A percentile compares a stretch with the other conserved stretches of the same genome.
phyloP scores from a whole-genome alignment of 2,329 filamentous ascomycete genomes.

The Pseudogymnoascus sp. region DNA sequence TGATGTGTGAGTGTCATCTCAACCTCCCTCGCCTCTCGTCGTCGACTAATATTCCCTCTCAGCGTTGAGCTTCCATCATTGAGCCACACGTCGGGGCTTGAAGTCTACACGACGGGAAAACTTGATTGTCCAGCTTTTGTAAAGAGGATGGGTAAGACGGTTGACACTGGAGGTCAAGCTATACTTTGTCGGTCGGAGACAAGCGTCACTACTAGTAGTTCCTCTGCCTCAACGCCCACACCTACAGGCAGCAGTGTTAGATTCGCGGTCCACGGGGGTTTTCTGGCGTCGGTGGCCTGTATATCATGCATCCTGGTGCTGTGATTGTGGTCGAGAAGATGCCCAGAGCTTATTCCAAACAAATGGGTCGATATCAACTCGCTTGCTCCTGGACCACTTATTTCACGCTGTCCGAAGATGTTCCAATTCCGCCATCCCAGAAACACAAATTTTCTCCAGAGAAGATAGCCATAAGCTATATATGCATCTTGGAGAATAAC shows the following conservation, averaged over 20 bases:
- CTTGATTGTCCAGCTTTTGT: not conserved
- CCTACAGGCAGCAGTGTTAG: not conserved
- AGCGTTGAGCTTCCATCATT: not conserved
- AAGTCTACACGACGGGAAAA: not conserved
- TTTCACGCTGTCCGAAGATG: not conserved
- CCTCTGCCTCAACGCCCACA: not conserved
- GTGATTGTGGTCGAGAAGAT: not conserved
- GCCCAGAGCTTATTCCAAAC: not conserved
- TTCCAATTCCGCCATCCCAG: not conserved
- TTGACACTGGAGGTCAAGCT: not conserved
- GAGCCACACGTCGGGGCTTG: not conserved
- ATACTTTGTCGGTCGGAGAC: not conserved
- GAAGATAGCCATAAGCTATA: not conserved
- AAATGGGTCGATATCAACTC: not conserved
- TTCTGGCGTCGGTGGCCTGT: not conserved
- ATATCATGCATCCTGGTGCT: not conserved
- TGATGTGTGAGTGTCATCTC: too few species aligned
- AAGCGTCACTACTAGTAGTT: not conserved
- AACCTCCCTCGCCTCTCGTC: too few species aligned
- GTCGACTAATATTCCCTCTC: too few species aligned
- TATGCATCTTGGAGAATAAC: not conserved
- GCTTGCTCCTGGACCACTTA: not conserved
- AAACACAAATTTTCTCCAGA: not conserved
- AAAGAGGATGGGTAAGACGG: not conserved
- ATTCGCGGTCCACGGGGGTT: not conserved